Conservation (phyloP, 257 asterid species). For the Nicotiana noctiflora region DNA sequence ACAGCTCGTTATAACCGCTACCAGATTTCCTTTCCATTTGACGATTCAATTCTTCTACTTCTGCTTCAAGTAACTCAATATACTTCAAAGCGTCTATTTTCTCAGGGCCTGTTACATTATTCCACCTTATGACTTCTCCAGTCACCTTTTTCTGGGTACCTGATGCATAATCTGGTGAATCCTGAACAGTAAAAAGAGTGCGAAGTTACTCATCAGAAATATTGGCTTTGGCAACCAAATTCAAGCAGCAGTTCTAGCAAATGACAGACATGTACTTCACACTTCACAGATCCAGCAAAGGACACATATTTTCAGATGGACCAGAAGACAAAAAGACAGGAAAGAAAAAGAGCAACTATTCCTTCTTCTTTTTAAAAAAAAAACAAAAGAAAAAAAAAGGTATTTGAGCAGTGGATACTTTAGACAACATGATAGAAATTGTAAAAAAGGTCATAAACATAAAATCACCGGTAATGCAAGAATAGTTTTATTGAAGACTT, state of each 20-base stretch:
- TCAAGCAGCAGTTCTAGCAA: not conserved
- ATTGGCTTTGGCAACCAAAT: not conserved
- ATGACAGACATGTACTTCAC: not conserved
- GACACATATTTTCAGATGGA: not conserved
- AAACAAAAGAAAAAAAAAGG: not conserved
- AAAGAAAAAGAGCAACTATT: not conserved
- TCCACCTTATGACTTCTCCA: constrained; percentile 98
- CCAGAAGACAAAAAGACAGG: not conserved
- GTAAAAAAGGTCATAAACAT: not conserved
- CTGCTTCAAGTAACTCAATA: constrained; percentile 93
- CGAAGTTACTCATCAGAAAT: constrained; percentile 8
- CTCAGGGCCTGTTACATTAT: constrained; percentile 80
- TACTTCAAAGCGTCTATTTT: constrained; percentile 85
- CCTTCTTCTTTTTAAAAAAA: not conserved
- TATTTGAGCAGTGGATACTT: not conserved
- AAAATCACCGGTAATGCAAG: not conserved
- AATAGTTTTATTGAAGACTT: not conserved
- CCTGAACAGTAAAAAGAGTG: constrained; percentile 42
- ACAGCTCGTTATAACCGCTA: constrained; percentile 63
- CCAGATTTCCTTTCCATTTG: constrained; percentile 76
- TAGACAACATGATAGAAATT: not conserved
- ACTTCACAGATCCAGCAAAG: not conserved
- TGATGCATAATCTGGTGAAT: constrained; percentile 77
- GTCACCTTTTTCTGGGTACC: constrained; percentile 91
- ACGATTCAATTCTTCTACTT: constrained; percentile 86